These are phyloP conservation scores for Hawksworthiomyces lignivorus DNA, from an alignment of 2,329 filamentous ascomycete genomes.

Conservation along the genomic window DNA sequence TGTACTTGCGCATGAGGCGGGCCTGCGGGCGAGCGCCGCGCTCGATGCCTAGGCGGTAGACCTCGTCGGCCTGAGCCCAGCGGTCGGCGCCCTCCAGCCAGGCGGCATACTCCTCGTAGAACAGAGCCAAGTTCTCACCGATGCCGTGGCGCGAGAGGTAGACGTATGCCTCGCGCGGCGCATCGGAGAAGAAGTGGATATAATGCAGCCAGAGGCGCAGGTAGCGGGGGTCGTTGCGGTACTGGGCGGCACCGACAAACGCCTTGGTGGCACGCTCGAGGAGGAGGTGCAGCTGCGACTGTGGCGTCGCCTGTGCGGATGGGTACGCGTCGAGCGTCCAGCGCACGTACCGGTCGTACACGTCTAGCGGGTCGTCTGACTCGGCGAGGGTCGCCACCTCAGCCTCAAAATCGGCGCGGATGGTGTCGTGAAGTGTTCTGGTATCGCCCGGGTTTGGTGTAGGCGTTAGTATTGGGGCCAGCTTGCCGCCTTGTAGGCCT, in stretches of 20 bases:
- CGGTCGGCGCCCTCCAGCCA: constrained; percentile 81
- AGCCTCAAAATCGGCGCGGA: constrained; percentile 76
- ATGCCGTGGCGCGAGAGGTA: constrained; percentile 85
- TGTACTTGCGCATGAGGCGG: constrained; percentile 79
- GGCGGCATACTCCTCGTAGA: constrained; percentile 92
- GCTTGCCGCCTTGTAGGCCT: constrained; percentile 38
- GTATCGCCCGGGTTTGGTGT: constrained; percentile 65
- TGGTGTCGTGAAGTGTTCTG: constrained; percentile 65
- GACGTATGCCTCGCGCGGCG: constrained; percentile 86
- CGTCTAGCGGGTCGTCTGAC: constrained; percentile 87
- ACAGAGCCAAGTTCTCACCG: constrained; percentile 79
- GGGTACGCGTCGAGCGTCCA: constrained; percentile 96
- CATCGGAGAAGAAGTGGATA: constrained; percentile 84
- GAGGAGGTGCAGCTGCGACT: constrained; percentile 81
- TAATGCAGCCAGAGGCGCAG: constrained; percentile 91
- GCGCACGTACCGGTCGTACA: constrained; percentile 93
- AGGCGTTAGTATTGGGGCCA: constrained; percentile 25
- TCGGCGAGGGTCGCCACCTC: constrained; percentile 74
- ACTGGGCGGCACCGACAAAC: constrained; percentile 77
- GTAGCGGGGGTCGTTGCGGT: constrained; percentile 93
- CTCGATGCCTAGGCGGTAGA: constrained; percentile 85
- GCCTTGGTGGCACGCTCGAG: constrained; percentile 89
- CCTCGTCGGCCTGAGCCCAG: constrained; percentile 88
- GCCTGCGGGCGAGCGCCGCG: constrained; percentile 76
- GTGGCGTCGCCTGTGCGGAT: constrained; percentile 80